These are phyloP conservation scores for Microbotryum violaceum DNA, from an alignment of 1,284 basidiomycete genomes.

Conservation along the genomic window DNA sequence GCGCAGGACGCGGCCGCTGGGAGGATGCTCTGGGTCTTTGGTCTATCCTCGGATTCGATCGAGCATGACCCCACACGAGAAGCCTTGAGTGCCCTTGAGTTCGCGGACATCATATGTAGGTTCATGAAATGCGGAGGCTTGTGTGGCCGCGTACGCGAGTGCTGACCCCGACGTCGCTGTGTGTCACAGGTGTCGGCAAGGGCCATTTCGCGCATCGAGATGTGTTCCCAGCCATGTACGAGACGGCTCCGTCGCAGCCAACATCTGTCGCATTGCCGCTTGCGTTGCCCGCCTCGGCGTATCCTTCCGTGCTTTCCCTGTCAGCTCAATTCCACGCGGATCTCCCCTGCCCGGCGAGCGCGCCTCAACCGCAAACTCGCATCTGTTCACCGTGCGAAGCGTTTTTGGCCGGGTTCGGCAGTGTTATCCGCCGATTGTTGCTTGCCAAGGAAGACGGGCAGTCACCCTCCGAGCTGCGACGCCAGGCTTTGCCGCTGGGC, in stretches of 20 bases:
- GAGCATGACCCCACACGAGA: background rate
- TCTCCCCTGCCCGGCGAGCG: background rate
- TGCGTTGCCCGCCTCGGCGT: background rate
- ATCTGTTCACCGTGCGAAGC: conserved; percentile 1
- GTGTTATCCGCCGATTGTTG: background rate
- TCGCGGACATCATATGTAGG: conserved; percentile 16
- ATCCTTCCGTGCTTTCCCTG: conserved; percentile 20
- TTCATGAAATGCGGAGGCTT: background rate
- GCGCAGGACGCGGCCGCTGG: background rate
- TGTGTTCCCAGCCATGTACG: conserved; percentile 23
- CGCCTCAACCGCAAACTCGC: background rate
- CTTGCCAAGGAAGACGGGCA: background rate
- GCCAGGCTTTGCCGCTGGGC: background rate
- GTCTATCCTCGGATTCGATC: conserved; percentile 5
- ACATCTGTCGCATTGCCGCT: background rate
- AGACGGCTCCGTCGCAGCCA: background rate
- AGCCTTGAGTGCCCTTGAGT: background rate
- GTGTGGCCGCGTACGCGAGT: background rate
- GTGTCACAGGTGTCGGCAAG: conserved; percentile 7
- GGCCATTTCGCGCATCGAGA: conserved; percentile 19
- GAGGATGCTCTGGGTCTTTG: conserved; percentile 26
- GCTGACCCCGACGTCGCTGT: background rate
- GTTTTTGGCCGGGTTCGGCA: background rate
- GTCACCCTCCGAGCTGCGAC: background rate
- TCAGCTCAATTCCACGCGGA: conserved; percentile 2